These are phyloP conservation scores for Phytophthora cajani DNA, from an alignment of 352 stramenopile genomes.

Conservation along the genomic window DNA sequence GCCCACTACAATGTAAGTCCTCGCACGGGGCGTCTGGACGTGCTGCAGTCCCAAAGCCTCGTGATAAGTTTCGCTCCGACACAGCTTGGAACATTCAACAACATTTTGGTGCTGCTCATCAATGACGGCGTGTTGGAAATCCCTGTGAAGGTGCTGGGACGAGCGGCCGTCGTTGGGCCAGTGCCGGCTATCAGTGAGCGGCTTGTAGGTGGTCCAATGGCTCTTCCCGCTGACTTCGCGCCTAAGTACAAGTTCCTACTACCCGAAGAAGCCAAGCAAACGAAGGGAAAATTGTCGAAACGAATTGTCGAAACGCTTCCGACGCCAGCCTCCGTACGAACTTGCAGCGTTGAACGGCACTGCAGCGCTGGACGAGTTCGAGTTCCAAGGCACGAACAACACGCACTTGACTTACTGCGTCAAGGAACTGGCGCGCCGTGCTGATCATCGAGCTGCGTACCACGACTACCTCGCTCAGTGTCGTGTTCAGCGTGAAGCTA, in stretches of 20 bases:
- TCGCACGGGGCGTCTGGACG: slow-evolving; percentile 69
- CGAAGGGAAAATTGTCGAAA: slow-evolving; percentile 56
- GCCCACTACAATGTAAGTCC: slow-evolving; percentile 85
- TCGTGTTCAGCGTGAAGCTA: slow-evolving; percentile 46
- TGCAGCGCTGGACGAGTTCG: slow-evolving; percentile 79
- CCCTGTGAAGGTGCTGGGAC: slow-evolving; percentile 69
- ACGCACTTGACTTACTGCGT: slow-evolving; percentile 89
- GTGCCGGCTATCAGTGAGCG: slow-evolving; percentile 37
- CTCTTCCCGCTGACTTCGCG: slow-evolving; percentile 85
- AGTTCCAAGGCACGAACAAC: slow-evolving; percentile 86
- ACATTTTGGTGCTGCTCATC: slow-evolving; percentile 47
- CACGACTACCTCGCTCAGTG: slow-evolving; percentile 66
- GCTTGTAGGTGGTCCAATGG: slow-evolving; percentile 64
- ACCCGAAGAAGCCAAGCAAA: slow-evolving; percentile 69
- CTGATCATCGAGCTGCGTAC: slow-evolving; percentile 75
- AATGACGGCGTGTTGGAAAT: slow-evolving; percentile 60
- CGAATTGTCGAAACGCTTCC: slow-evolving; percentile 53
- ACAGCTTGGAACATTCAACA: slow-evolving; percentile 85
- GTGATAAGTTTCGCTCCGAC: slow-evolving; percentile 90
- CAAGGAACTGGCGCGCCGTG: slow-evolving; percentile 74
- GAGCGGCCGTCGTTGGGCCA: slow-evolving; percentile 56
- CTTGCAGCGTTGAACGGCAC: slow-evolving; percentile 67
- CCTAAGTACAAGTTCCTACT: slow-evolving; percentile 92
- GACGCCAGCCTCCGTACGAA: slow-evolving; percentile 72
- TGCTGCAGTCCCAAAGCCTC: slow-evolving; percentile 88